Evolutionary conservation across 2,329 filamentous ascomycete genomes (phyloP).

Genomic region (Aspergillus clavatus): DNA sequence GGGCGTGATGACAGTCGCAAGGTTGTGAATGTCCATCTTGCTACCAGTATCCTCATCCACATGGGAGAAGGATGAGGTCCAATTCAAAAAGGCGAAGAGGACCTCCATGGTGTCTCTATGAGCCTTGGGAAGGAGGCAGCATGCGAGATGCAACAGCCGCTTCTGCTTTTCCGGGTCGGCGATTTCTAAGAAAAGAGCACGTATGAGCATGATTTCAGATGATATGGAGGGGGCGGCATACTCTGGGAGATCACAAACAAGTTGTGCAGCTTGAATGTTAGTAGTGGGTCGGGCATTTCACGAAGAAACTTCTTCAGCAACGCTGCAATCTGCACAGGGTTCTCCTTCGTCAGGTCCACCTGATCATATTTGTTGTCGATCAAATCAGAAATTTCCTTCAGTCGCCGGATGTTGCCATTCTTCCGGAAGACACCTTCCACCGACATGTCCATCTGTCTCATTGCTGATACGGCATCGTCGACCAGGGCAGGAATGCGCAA

Average conservation of each 20-base stretch:
- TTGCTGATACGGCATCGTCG: slow-evolving; percentile 89
- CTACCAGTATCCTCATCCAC: slow-evolving; percentile 95
- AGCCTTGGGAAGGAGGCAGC: slow-evolving; percentile 85
- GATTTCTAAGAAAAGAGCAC: slow-evolving; percentile 61
- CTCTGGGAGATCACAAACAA: slow-evolving; percentile 86
- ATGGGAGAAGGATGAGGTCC: slow-evolving; percentile 95
- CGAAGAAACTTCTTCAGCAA: slow-evolving; percentile 92
- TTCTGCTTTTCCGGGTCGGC: slow-evolving; percentile 74
- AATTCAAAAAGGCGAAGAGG: slow-evolving; percentile 91
- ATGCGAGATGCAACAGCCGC: slow-evolving; percentile 81
- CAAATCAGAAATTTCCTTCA: slow-evolving; percentile 77
- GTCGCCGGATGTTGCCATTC: slow-evolving; percentile 95
- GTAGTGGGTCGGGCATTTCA: slow-evolving; percentile 86
- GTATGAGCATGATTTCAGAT: too few species aligned
- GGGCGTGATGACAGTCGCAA: slow-evolving; percentile 94
- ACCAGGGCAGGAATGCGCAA: slow-evolving; percentile 88
- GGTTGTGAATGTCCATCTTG: slow-evolving; percentile 98
- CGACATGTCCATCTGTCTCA: slow-evolving; percentile 98
- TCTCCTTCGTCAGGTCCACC: slow-evolving; percentile 81
- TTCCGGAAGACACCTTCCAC: slow-evolving; percentile 98
- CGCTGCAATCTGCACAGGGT: slow-evolving; percentile 88
- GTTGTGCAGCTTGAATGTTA: slow-evolving; percentile 91
- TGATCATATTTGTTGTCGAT: slow-evolving; percentile 83
- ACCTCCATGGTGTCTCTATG: slow-evolving; percentile 94
- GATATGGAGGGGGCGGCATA: slow-evolving; percentile 41